phyloP scores from a whole-genome alignment of 1,139 yeast genomes.

The Pichia sp. region DNA sequence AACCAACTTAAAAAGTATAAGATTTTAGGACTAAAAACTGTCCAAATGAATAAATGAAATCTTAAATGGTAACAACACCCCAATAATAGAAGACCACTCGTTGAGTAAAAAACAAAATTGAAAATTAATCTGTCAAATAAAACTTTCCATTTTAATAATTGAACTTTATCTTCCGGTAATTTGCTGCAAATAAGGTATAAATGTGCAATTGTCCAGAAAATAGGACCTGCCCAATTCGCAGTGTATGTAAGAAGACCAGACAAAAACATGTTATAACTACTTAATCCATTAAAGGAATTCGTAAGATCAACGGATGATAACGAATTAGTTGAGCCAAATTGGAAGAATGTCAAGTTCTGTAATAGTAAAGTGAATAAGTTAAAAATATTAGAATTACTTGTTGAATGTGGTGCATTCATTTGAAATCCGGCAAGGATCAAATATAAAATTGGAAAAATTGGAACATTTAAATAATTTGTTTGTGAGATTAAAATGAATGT shows the following conservation, averaged over 20 bases:
- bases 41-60: constrained; percentile 91
- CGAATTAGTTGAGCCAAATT: constrained; percentile 87
- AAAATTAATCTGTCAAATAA: constrained; percentile 35
- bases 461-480: constrained; percentile 61
- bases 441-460: constrained; percentile 53
- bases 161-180: constrained; percentile 2
- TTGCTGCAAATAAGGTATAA: constrained; percentile 30
- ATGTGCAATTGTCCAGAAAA: constrained; percentile 68
- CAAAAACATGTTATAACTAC: constrained; percentile 56
- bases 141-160: constrained; percentile 29
- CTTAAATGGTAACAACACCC: constrained; percentile 69
- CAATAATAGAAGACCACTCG: constrained; percentile 53
- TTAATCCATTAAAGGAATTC: constrained; percentile 85
- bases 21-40: constrained; percentile 91
- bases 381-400: constrained; percentile 14
- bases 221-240: constrained; percentile 79
- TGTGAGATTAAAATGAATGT: constrained; percentile 64
- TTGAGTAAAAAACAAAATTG: constrained; percentile 48
- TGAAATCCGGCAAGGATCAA: constrained; percentile 31
- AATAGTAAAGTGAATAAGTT: constrained; percentile 32
- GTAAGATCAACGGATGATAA: constrained; percentile 85
- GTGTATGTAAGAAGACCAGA: constrained; percentile 78
- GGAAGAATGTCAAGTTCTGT: constrained; percentile 77
- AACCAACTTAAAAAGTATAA: constrained; percentile 79
- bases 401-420: constrained; percentile 3